Conservation (phyloP, 345 rosid genomes). For the Populus alba region DNA sequence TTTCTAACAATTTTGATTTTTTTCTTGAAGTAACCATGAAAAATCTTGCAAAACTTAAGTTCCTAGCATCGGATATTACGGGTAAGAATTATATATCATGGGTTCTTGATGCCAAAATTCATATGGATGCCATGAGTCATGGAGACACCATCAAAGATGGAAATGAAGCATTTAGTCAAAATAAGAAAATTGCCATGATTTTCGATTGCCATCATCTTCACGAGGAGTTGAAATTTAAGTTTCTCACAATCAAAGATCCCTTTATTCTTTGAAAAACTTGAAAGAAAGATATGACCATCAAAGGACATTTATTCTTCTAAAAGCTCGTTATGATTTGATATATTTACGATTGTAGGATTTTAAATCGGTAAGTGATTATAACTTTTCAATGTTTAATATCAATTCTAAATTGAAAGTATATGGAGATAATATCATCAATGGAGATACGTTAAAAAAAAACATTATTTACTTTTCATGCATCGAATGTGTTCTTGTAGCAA, state of each 20-base stretch:
- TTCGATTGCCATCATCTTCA: background rate
- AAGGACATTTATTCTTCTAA: background rate
- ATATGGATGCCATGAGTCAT: background rate
- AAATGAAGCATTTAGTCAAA: background rate
- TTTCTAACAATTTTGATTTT: too few species aligned
- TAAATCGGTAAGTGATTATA: slow-evolving; percentile 6
- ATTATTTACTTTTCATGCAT: background rate
- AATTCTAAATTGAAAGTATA: background rate
- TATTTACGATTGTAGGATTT: slow-evolving; percentile 1
- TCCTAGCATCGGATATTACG: background rate
- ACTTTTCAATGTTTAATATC: background rate
- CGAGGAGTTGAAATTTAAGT: background rate
- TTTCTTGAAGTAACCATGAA: background rate
- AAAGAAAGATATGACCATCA: background rate
- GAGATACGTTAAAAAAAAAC: background rate
- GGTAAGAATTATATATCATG: background rate
- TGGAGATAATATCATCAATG: background rate
- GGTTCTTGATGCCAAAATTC: background rate
- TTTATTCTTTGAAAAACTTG: background rate
- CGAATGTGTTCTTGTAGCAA: background rate
- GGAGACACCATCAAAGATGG: background rate
- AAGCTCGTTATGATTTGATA: background rate
- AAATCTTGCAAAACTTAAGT: background rate
- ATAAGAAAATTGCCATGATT: background rate
- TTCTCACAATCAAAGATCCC: background rate